Percentiles rank a stretch among this genome's conserved stretches.
phyloP scores from a whole-genome alignment of 2,329 filamentous ascomycete species.

The Aspergillus luchuensis region DNA sequence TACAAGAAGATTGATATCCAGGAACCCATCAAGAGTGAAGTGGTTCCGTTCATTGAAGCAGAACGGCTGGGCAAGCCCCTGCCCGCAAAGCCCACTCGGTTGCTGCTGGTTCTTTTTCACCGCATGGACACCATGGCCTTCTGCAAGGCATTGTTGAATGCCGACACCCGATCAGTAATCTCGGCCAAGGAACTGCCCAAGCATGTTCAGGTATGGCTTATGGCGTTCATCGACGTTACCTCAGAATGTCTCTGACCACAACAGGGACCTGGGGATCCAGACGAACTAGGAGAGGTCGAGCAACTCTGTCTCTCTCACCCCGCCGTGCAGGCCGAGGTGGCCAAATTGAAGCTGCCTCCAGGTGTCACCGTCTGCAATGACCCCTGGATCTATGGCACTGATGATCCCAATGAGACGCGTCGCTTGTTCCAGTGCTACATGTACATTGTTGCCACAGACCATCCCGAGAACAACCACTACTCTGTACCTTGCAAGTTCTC shows the following conservation, averaged over 20 bases:
- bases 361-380: conserved; percentile 60
- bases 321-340: conserved; percentile 60
- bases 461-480: conserved; percentile 43
- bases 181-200: conserved; percentile 50
- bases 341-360: conserved; percentile 60
- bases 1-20: conserved; percentile 70
- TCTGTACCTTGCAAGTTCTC: conserved; percentile 41
- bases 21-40: conserved; percentile 63
- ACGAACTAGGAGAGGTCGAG: conserved; percentile 63
- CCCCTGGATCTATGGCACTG: conserved; percentile 69
- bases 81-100: conserved; percentile 53
- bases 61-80: conserved; percentile 57
- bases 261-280: conserved; percentile 60
- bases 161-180: conserved; percentile 38
- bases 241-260: conserved; percentile 29
- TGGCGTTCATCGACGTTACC: background rate
- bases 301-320: conserved; percentile 58
- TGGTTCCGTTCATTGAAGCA: conserved; percentile 63
- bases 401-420: conserved; percentile 41
- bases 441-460: conserved; percentile 40
- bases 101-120: conserved; percentile 56
- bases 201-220: conserved; percentile 44
- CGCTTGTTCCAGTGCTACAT: conserved; percentile 46
- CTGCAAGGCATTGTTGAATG: conserved; percentile 45
- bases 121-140: conserved; percentile 46